A percentile compares a stretch with the other conserved stretches of the same genome.
Evolutionary conservation across 345 rosid genomes (phyloP).

Genomic region (Mercurialis annua): DNA sequence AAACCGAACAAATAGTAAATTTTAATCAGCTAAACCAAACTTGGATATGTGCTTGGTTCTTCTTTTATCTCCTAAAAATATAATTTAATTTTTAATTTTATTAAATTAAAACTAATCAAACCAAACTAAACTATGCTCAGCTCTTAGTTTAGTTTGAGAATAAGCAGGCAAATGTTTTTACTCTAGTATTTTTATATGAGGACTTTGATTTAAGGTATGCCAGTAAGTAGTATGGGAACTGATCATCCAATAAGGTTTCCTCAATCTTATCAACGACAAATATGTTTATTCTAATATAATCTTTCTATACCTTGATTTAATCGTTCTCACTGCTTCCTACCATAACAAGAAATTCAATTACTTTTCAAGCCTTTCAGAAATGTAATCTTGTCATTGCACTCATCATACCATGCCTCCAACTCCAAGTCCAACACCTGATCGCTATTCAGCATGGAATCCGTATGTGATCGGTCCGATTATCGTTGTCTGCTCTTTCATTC

Average conservation of each 20-base stretch:
- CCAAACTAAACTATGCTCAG: too few species aligned
- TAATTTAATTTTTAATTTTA: too few species aligned
- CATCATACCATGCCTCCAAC: constrained; percentile 5
- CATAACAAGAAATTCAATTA: neutral
- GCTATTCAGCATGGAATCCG: neutral
- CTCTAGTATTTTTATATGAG: neutral
- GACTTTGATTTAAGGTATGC: constrained; percentile 6
- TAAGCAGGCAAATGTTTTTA: neutral
- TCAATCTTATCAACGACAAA: constrained; percentile 7
- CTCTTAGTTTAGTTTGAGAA: neutral
- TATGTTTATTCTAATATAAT: neutral
- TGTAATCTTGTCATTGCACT: neutral
- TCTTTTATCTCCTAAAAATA: too few species aligned
- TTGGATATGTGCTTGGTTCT: too few species aligned
- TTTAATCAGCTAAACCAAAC: too few species aligned
- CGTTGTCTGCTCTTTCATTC: constrained; percentile 5
- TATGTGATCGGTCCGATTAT: constrained; percentile 15
- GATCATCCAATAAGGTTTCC: neutral
- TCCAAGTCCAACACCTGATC: neutral
- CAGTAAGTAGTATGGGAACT: neutral
- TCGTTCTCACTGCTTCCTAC: neutral
- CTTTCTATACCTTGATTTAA: neutral
- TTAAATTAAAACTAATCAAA: too few species aligned
- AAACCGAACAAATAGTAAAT: too few species aligned
- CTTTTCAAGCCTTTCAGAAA: constrained; percentile 3